A percentile compares a stretch with the other conserved stretches of the same genome.
Conservation (phyloP, 805 yeast genomes). For the Wickerhamomyces silvicola region DNA sequence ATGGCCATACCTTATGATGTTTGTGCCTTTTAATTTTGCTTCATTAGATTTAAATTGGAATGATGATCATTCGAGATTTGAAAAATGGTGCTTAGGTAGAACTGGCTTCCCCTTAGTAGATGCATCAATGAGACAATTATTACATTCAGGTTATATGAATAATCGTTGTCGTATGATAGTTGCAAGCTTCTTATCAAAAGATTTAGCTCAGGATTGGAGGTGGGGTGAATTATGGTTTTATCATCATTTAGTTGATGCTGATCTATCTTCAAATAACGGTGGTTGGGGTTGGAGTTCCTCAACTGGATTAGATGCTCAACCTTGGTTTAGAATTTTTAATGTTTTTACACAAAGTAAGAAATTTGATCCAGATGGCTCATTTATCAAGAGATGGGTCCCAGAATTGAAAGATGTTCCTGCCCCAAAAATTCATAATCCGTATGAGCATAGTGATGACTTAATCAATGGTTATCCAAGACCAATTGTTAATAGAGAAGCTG, state of each 20-base stretch:
- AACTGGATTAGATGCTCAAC: constrained; percentile 50
- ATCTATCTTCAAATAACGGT: constrained; percentile 47
- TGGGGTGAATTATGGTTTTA: constrained; percentile 48
- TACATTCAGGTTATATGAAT: constrained; percentile 46
- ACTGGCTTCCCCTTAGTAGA: constrained; percentile 55
- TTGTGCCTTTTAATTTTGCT: constrained; percentile 40
- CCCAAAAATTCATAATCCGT: constrained; percentile 22
- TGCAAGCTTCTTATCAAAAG: constrained; percentile 45
- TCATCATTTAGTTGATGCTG: constrained; percentile 43
- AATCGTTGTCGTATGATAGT: constrained; percentile 50
- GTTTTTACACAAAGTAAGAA: constrained; percentile 43
- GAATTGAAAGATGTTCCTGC: constrained; percentile 28
- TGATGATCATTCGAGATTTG: constrained; percentile 33
- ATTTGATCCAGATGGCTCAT: constrained; percentile 41
- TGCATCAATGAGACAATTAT: constrained; percentile 49
- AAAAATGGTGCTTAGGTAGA: constrained; percentile 45
- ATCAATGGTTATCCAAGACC: constrained; percentile 36
- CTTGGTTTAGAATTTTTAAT: constrained; percentile 50
- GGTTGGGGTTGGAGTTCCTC: constrained; percentile 55
- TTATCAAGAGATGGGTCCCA: constrained; percentile 44
- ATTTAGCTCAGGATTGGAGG: constrained; percentile 48
- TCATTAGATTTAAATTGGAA: constrained; percentile 38
- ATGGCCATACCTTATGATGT: constrained; percentile 48
- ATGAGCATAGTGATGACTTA: constrained; percentile 23
- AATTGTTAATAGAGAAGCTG: constrained; percentile 34